phyloP scores from a whole-genome alignment of 169 alveolate species.

The Eimeria falciformis region DNA sequence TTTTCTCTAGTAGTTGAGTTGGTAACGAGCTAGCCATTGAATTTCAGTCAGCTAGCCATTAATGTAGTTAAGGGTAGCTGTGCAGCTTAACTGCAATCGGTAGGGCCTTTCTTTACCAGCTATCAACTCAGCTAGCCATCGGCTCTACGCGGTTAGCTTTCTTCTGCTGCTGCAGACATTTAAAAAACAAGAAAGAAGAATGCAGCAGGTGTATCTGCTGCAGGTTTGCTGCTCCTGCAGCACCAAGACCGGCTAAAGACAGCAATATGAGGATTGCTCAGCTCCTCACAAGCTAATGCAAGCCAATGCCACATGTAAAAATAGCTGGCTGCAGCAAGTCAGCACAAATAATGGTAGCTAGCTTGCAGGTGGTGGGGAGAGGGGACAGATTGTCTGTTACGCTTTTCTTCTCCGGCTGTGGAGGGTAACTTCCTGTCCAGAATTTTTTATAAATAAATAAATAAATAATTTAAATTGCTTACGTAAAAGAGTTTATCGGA shows the following conservation, averaged over 20 bases:
- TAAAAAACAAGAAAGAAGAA: neutral
- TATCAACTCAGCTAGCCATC: too few relatives aligned
- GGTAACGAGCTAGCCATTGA: neutral
- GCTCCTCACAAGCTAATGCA: too few relatives aligned
- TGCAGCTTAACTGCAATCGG: neutral
- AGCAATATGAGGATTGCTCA: too few relatives aligned
- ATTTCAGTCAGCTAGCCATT: neutral
- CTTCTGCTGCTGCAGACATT: neutral
- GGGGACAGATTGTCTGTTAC: neutral
- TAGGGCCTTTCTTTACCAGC: neutral
- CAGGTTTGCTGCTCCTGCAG: too few relatives aligned
- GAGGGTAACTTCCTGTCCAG: neutral
- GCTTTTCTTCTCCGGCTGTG: too few relatives aligned
- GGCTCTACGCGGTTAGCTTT: neutral
- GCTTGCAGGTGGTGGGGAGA: neutral
- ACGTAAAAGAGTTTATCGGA: too few relatives aligned
- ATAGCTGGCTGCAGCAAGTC: neutral
- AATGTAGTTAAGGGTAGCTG: neutral
- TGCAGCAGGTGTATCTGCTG: neutral
- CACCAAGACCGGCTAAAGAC: too few relatives aligned
- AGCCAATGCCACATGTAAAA: too few relatives aligned
- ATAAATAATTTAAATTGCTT: too few relatives aligned
- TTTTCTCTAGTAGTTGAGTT: neutral
- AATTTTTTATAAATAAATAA: too few relatives aligned
- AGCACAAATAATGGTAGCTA: neutral